Evolutionary conservation across 176 grass and related monocot genomes (phyloP).

Genomic region (Phoenix roebelenii): DNA sequence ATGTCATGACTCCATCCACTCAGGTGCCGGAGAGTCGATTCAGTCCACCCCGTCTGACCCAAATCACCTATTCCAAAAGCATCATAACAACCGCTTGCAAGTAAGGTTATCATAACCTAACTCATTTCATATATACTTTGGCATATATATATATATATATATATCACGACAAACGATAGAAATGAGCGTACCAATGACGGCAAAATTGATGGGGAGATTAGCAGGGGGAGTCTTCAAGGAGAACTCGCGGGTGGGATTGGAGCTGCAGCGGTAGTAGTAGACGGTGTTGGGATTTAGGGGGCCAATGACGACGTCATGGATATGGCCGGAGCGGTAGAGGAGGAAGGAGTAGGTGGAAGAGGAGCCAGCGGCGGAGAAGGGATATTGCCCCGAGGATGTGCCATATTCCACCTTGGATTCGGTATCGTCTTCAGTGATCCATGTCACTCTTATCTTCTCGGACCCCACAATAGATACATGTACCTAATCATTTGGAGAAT

Average conservation of each 20-base stretch:
- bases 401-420: constrained; percentile 55
- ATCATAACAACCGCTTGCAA: neutral
- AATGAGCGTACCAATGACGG: constrained; percentile 30
- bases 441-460: constrained; percentile 50
- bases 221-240: constrained; percentile 45
- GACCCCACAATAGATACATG: constrained; percentile 58
- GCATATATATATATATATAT: no score
- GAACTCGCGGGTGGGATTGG: constrained; percentile 32
- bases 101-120: no score
- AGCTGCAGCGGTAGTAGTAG: constrained; percentile 55
- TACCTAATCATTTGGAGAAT: constrained; percentile 25
- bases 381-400: constrained; percentile 34
- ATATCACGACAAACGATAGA: no score
- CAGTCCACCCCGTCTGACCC: constrained; percentile 54
- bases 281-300: constrained; percentile 33
- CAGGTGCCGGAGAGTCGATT: constrained; percentile 54
- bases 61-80: constrained; percentile 37
- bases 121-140: no score
- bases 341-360: constrained; percentile 41
- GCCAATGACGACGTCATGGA: constrained; percentile 50
- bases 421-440: constrained; percentile 50
- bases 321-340: constrained; percentile 41
- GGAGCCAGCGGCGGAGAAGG: constrained; percentile 29
- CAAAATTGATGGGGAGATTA: constrained; percentile 39
- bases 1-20: constrained; percentile 29